Percentiles rank a stretch among this genome's conserved stretches.
phyloP scores from a whole-genome alignment of 106 monocot genomes.

The Allium cepa region DNA sequence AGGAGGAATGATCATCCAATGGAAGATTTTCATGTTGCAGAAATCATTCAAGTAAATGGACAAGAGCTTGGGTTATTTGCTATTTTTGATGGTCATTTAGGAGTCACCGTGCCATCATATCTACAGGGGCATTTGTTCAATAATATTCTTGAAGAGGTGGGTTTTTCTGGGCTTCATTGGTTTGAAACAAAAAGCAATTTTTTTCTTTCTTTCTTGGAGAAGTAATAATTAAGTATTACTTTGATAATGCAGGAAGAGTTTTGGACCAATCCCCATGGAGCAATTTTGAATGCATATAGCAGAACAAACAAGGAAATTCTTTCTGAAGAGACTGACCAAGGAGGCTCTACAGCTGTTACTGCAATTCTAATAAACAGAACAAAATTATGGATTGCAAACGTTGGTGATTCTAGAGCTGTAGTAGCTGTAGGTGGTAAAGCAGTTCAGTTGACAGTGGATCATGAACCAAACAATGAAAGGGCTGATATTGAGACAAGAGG shows the following conservation, averaged over 20 bases:
- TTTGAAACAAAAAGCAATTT: background rate
- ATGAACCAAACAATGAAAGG: constrained; percentile 61
- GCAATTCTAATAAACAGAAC: constrained; percentile 51
- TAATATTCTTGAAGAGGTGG: constrained; percentile 71
- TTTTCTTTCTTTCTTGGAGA: background rate
- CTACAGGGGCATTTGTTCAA: constrained; percentile 62
- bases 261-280: constrained; percentile 51
- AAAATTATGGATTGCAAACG: constrained; percentile 64
- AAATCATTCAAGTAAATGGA: constrained; percentile 33
- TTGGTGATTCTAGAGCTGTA: constrained; percentile 80
- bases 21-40: constrained; percentile 74
- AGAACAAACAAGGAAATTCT: constrained; percentile 73
- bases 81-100: constrained; percentile 76
- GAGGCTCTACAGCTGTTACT: constrained; percentile 88
- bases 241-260: constrained; percentile 47
- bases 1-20: constrained; percentile 44
- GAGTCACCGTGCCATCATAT: constrained; percentile 58
- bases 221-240: background rate
- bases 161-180: background rate
- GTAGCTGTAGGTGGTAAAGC: constrained; percentile 32
- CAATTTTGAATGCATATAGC: constrained; percentile 65
- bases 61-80: constrained; percentile 71
- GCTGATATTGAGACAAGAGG: constrained; percentile 60
- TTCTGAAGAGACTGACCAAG: constrained; percentile 43
- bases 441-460: constrained; percentile 62